Conservation (phyloP, 106 monocot species). For the Dendrobium catenatum region DNA sequence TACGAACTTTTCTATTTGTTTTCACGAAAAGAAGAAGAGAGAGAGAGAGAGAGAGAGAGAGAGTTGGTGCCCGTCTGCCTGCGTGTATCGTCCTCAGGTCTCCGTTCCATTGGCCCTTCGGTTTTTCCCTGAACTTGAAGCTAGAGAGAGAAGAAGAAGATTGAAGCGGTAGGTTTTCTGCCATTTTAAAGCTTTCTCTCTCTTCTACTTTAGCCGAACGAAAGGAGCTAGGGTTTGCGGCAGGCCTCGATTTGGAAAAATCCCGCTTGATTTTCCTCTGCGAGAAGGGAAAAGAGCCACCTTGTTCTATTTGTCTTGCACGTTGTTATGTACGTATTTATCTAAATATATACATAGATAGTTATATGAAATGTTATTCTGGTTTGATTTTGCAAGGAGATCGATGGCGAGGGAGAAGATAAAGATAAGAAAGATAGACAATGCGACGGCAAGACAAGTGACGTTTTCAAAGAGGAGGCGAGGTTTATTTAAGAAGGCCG, state of each 20-base stretch:
- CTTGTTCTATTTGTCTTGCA: not conserved
- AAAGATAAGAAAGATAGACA: not conserved
- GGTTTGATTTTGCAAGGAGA: not conserved
- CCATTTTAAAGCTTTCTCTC: not conserved
- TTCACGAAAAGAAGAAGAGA: not conserved
- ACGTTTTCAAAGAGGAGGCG: not conserved
- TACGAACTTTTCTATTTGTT: not conserved
- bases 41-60: not conserved
- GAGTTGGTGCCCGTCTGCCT: not conserved
- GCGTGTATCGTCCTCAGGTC: no score
- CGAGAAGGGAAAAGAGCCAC: not conserved
- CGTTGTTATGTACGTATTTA: no score
- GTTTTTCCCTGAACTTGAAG: no score
- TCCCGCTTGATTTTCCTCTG: not conserved
- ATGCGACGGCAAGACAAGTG: not conserved
- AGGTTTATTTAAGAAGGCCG: slow-evolving; percentile 1
- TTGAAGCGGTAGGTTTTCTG: not conserved
- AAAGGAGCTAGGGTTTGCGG: not conserved
- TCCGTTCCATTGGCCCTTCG: no score
- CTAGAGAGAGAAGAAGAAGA: not conserved
- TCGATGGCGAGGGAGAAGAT: slow-evolving; percentile 5
- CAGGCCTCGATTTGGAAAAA: not conserved
- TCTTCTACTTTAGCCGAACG: not conserved
- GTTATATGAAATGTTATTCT: no score
- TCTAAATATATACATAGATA: no score